Base-by-base conservation (phyloP, 805 yeast genomes). In the Schizosaccharomyces octosporus region DNA sequence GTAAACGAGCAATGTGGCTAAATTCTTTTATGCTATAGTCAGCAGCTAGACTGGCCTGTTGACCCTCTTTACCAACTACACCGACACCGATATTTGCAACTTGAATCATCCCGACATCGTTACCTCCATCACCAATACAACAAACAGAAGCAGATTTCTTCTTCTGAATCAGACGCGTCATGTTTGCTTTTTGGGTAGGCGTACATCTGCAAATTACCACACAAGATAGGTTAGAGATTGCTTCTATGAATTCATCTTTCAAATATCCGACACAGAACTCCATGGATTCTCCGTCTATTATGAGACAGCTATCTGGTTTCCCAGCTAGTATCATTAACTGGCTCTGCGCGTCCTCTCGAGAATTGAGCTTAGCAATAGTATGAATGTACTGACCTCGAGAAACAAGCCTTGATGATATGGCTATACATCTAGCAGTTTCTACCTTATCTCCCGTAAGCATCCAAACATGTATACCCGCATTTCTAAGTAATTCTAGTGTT, bases 71-170 rank as follows among this genome's bases (percentile, higher is more conserved):
- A 45, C 99, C 99, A 24, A 93, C 98, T 66, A 93, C 93, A 62
- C 99, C 99, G 36, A 93, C 95, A 63, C 99, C 99, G 9, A 93
- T 96, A 74, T 94, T 96, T 0, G 99, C 98, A 66, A 94, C 84
- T 72, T 93, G 98, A 66, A 93, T 93, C 99, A 93, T 93, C 67
- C 95, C 85, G 42, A 93, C 99, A 72, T 93, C 99, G 68, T 93
- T 93, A 67, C 99, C 99, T 67, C 99, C 99, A 72, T 93, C 99
- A 62, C 99, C 99, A 66, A 93, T 94, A 69, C 97, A 93, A 66
- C 97, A 90, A 1, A 90, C 97, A 61, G 98, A 75, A 68, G 86
- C 87, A 4, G 87, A 86, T 0, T 97, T 93, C 39, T 80, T 73
- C 63, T 79, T 79, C 67, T 89, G 79, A 65, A 93, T 93, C 65